Conservation (phyloP, 164 flowering plant genomes). For the Paratinospora sagittata region DNA sequence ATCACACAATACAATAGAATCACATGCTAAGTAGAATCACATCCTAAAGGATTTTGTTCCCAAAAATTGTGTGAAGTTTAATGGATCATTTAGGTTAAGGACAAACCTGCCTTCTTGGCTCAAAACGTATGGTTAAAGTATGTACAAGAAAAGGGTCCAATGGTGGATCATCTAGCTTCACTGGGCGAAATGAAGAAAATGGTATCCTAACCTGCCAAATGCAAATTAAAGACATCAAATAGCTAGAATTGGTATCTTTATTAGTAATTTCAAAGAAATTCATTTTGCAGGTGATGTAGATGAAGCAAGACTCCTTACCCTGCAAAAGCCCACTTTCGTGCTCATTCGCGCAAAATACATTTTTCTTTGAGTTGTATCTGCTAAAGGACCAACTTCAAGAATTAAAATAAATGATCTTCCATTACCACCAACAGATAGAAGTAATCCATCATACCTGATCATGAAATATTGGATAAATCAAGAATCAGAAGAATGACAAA, state of each 20-base stretch:
- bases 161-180: constrained; percentile 92
- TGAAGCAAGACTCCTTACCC: constrained; percentile 41
- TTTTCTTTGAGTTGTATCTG: constrained; percentile 80
- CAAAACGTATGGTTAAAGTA: constrained; percentile 90
- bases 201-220: constrained; percentile 75
- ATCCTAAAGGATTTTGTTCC: no score
- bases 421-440: constrained; percentile 93
- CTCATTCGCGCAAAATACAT: constrained; percentile 79
- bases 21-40: no score
- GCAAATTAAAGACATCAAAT: background rate
- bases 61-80: background rate
- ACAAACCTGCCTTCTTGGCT: constrained; percentile 91
- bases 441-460: constrained; percentile 81
- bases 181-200: constrained; percentile 84
- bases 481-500: background rate
- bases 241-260: background rate
- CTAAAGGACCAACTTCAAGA: constrained; percentile 91
- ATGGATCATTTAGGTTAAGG: background rate
- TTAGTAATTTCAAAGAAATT: background rate
- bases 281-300: background rate
- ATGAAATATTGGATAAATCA: background rate
- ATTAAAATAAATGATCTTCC: constrained; percentile 85
- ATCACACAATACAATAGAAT: no score
- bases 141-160: constrained; percentile 95
- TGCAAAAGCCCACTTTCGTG: constrained; percentile 92